phyloP scores from a whole-genome alignment of 345 rosid species.

The Pistacia vera region DNA sequence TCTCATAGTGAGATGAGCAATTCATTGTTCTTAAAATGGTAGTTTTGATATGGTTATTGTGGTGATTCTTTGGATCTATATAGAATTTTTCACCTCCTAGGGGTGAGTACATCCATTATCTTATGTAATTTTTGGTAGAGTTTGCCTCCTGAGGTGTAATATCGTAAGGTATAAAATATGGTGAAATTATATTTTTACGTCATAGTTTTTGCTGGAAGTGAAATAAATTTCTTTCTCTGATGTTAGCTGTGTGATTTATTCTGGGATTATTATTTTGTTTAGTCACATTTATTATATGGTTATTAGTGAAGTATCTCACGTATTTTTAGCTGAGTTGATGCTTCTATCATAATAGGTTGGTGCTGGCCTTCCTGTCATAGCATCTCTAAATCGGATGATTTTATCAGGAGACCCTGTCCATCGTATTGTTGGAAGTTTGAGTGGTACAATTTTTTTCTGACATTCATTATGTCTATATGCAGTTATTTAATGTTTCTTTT shows the following conservation, averaged over 20 bases:
- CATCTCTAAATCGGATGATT: slow-evolving; percentile 75
- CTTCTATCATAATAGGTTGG: slow-evolving; percentile 53
- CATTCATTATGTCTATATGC: slow-evolving; percentile 13
- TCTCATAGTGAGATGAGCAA: neutral
- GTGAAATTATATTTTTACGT: neutral
- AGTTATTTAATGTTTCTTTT: neutral
- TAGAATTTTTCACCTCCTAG: neutral
- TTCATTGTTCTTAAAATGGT: neutral
- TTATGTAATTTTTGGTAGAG: neutral
- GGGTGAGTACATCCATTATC: neutral
- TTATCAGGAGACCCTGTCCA: slow-evolving; percentile 81
- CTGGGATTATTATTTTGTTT: neutral
- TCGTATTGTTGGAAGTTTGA: slow-evolving; percentile 76
- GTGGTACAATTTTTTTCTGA: slow-evolving; percentile 49
- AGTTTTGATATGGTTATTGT: neutral
- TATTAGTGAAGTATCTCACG: neutral
- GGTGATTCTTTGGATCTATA: neutral
- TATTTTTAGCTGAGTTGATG: slow-evolving; percentile 1
- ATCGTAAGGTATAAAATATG: neutral
- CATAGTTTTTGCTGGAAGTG: neutral
- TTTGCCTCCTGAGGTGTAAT: neutral
- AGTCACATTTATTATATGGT: neutral
- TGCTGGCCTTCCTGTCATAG: slow-evolving; percentile 94
- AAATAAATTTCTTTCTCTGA: neutral
- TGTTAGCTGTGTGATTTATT: neutral